Conservation (phyloP, 495 filamentous ascomycete species). For the Penicillium goetzii region DNA sequence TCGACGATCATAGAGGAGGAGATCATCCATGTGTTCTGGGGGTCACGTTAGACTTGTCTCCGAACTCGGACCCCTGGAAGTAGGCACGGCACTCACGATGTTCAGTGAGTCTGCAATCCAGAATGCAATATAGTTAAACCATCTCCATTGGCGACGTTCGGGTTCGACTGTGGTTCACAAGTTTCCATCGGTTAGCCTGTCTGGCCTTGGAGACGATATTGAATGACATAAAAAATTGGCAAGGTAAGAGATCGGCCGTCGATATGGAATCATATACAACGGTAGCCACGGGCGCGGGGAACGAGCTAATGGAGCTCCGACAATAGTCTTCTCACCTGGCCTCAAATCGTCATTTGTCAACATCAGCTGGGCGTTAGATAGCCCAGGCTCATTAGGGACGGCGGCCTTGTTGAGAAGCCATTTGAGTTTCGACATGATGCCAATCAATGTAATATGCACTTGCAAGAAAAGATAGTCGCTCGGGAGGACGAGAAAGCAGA, state of each 20-base stretch:
- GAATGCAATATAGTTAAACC: conserved; percentile 88
- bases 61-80: background rate
- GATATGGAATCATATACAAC: background rate
- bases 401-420: conserved; percentile 59
- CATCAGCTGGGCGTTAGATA: conserved; percentile 86
- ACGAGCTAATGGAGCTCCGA: background rate
- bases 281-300: background rate
- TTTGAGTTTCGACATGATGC: conserved; percentile 38
- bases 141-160: conserved; percentile 81
- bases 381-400: conserved; percentile 73
- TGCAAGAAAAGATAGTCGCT: background rate
- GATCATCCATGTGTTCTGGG: conserved; percentile 95
- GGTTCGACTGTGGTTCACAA: conserved; percentile 64
- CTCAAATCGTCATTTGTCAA: conserved; percentile 88
- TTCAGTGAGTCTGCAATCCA: conserved; percentile 96
- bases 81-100: conserved; percentile 57
- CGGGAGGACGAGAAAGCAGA: background rate
- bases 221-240: background rate
- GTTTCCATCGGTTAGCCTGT: conserved; percentile 26
- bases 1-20: conserved; percentile 76
- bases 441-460: background rate
- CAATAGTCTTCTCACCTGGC: conserved; percentile 58
- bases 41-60: conserved; percentile 18
- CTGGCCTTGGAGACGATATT: background rate
- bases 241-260: background rate